Percentiles rank a stretch among this genome's conserved stretches.
phyloP scores from a whole-genome alignment of 1,284 basidiomycete species.

The Tilletia walkeri region DNA sequence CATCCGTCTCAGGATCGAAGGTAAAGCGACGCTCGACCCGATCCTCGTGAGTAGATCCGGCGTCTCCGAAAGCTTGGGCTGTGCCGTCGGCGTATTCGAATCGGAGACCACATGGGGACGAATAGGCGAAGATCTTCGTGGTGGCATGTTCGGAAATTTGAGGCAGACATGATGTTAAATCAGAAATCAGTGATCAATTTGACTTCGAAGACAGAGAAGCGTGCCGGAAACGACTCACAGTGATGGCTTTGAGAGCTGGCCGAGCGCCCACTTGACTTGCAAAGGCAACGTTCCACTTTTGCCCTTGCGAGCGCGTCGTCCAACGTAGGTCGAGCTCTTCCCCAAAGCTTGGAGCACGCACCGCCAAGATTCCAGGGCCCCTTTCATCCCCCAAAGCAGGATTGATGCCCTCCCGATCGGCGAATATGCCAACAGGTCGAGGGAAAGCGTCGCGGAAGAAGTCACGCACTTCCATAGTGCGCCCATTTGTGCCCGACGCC shows the following conservation, averaged over 20 bases:
- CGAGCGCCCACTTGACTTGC: too few species aligned
- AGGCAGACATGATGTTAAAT: too few species aligned
- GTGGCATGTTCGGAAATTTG: too few species aligned
- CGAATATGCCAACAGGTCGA: neutral
- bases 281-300: too few species aligned
- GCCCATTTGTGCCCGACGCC: neutral
- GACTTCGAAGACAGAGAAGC: too few species aligned
- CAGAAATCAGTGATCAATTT: too few species aligned
- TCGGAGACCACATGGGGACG: neutral
- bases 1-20: conserved; percentile 16
- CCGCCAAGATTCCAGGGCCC: neutral
- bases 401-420: neutral
- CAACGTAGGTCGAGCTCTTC: too few species aligned
- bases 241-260: too few species aligned
- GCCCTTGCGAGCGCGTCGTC: too few species aligned
- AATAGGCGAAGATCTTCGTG: too few species aligned
- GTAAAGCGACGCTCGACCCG: neutral
- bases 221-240: too few species aligned
- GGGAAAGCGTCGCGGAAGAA: conserved; percentile 3
- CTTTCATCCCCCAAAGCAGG: neutral
- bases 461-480: neutral
- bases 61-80: neutral
- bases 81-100: conserved; percentile 13
- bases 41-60: too few species aligned
- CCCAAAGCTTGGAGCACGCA: neutral